Base-by-base conservation (phyloP, 1,284 basidiomycete genomes). In the Malassezia brasiliensis region DNA sequence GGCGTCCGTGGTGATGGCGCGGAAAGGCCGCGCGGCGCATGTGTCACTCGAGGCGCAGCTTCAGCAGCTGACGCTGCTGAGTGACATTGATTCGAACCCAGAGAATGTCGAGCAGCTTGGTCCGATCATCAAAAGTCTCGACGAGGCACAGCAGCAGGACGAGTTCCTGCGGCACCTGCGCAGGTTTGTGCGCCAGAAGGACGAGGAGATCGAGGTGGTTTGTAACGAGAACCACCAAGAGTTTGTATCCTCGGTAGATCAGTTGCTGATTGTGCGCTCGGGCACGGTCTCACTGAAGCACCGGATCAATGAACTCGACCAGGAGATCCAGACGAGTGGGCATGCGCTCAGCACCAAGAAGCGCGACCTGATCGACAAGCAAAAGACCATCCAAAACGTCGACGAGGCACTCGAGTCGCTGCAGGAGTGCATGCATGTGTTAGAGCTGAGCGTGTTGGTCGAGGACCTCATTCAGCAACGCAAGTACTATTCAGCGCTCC, bases 141-240 rank as follows among this genome's bases (percentile, higher is more conserved):
- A 96, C 77, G 82, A 85, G 65, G 88, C 85, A 61, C 80, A 86
- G 45, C 89, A 91, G 68, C 90, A 96, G 69, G 90, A 96, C 59
- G 82, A 84, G 12, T 98, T 91, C 76, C 81, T 98, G 34, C 83
- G 86, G 42, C 88, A 86, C 39, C 79, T 96, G 47, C 86, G 89
- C 66, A 80, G 79, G 17, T 87, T 96, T 67, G 87, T 96, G 47
- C 83, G 87, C 67, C 83, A 89, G 62, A 96, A 96, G 77, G 94
- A 99, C 74, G 80, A 82, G 54, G 91, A 98, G 77, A 98, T 99
- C 70, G 89, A 96, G 78, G 83, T 82, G 57, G 90, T 96, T 76
- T 98, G 94, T 77, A 83, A 85, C 56, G 85, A 87, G 65, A 96
- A 96, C 76, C 96, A 98, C 74, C 88, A 93, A 78, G 94, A 98